These are phyloP conservation scores for Actinomucor elegans DNA, from an alignment of 371 early-diverging fungal species.

Conservation along the genomic window DNA sequence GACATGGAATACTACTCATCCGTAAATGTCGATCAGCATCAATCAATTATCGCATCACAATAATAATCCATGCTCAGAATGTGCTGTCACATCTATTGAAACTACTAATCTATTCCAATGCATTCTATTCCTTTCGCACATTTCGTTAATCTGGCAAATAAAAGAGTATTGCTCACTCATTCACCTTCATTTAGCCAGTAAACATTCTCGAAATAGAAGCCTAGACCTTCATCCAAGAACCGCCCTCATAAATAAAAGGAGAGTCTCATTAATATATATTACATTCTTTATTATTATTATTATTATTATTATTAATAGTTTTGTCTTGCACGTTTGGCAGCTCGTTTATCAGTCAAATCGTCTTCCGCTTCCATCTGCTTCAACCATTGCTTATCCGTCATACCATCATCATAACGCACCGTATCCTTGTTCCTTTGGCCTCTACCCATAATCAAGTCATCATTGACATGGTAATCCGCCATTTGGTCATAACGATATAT, in stretches of 20 bases:
- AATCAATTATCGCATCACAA: too few relatives aligned
- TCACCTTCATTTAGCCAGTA: too few relatives aligned
- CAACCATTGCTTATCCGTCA: conserved; percentile 94
- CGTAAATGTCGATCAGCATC: too few relatives aligned
- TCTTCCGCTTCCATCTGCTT: conserved; percentile 17
- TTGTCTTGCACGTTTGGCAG: conserved; percentile 10
- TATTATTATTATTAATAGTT: not conserved
- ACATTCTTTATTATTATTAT: conserved; percentile 1
- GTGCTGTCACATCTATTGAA: too few relatives aligned
- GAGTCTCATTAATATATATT: not conserved
- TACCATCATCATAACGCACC: conserved; percentile 88
- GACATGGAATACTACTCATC: too few relatives aligned
- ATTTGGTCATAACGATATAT: conserved; percentile 65
- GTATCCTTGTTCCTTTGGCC: conserved; percentile 67
- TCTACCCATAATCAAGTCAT: conserved; percentile 60
- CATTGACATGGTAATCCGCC: conserved; percentile 27
- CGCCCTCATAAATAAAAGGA: not conserved
- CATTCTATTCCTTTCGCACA: too few relatives aligned
- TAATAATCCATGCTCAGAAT: too few relatives aligned
- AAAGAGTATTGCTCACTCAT: too few relatives aligned
- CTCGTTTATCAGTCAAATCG: conserved; percentile 1
- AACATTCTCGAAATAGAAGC: too few relatives aligned
- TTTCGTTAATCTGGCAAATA: too few relatives aligned
- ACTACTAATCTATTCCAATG: too few relatives aligned
- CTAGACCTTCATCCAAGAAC: too few relatives aligned